Base-by-base conservation (phyloP, 2,329 filamentous ascomycete genomes). In the Fusarium miscanthi region DNA sequence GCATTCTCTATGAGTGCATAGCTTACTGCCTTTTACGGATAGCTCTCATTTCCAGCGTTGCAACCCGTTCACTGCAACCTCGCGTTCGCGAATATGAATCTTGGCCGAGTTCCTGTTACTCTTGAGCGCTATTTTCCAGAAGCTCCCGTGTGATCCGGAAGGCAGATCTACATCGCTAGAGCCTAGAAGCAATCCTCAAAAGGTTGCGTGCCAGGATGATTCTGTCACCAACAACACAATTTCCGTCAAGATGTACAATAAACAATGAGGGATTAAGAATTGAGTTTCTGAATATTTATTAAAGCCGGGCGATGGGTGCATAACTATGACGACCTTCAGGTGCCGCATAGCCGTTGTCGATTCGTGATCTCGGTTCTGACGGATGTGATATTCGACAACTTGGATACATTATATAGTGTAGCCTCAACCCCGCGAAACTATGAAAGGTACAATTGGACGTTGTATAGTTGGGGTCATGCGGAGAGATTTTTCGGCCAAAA, bases 301-400 rank as follows among this genome's bases (percentile, higher is more conserved):
- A 52, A 25, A 19, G 41, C 30, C 43, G 37, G 33, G n/a, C 23
- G 42, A 48, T 23, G 38, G 42, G 33, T 58, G 54, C 59, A 66
- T 51, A 30, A 64, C n/a, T 41, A 64, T 66, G 63, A 66, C 43
- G 43, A 41, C 19, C 35, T 41, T 49, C n/a, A 33, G 25, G 42
- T 62, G 42, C 59, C 59, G 43, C 23, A 30, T 54, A 59, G 35
- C 30, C 25, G 43, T 66, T 38, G 37, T 35, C 37, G 27, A 43
- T 45, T 31, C 23, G 56, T 59, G 54, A 51, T 33, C 46, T 66
- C 63, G 63, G 63, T 66, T 66, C 63, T 66, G 63, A 31, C 59
- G 63, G 63, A 66, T 66, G 48, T 51, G 59, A 64, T 52, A 8
- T 37, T 43, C 31, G 43, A 38, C 45, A 40, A 38, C 10, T 57